A percentile compares a stretch with the other conserved stretches of the same genome.
Evolutionary conservation across 352 stramenopile genomes (phyloP).

Genomic region (Pythium phragmiticola): DNA sequence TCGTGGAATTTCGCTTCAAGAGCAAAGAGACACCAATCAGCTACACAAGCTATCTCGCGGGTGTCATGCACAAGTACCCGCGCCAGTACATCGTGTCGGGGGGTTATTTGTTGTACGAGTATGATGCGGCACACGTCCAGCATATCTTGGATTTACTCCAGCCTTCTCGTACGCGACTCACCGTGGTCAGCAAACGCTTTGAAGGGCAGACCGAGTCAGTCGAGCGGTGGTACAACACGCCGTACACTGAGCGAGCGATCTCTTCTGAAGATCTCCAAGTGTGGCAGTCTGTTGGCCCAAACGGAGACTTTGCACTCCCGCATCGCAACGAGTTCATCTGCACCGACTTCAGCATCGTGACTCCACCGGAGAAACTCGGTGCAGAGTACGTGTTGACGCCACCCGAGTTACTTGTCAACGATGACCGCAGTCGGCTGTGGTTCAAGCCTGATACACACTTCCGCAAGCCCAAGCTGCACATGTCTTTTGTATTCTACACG

Average conservation of each 20-base stretch:
- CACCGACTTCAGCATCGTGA: conserved; percentile 68
- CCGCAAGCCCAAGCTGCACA: conserved; percentile 89
- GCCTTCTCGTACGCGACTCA: conserved; percentile 56
- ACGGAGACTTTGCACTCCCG: conserved; percentile 45
- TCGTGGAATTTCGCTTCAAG: conserved; percentile 72
- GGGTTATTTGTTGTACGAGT: conserved; percentile 62
- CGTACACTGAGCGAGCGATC: conserved; percentile 48
- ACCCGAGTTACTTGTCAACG: conserved; percentile 44
- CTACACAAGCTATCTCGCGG: conserved; percentile 66
- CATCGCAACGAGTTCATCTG: conserved; percentile 78
- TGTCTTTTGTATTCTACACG: conserved; percentile 78
- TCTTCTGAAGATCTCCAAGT: conserved; percentile 32
- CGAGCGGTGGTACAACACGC: conserved; percentile 72
- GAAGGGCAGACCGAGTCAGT: conserved; percentile 43
- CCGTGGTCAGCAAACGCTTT: conserved; percentile 69
- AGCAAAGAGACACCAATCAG: conserved; percentile 75
- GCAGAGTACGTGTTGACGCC: conserved; percentile 15
- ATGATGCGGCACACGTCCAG: conserved; percentile 51
- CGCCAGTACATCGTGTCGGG: conserved; percentile 61
- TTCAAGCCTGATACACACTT: conserved; percentile 90
- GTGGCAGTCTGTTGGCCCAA: conserved; percentile 37
- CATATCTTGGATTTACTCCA: conserved; percentile 51
- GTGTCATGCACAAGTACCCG: conserved; percentile 69
- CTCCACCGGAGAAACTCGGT: conserved; percentile 27
- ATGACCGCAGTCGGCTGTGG: conserved; percentile 62